phyloP scores from a whole-genome alignment of 2,329 filamentous ascomycete genomes.

The Cordyceps cicadae region DNA sequence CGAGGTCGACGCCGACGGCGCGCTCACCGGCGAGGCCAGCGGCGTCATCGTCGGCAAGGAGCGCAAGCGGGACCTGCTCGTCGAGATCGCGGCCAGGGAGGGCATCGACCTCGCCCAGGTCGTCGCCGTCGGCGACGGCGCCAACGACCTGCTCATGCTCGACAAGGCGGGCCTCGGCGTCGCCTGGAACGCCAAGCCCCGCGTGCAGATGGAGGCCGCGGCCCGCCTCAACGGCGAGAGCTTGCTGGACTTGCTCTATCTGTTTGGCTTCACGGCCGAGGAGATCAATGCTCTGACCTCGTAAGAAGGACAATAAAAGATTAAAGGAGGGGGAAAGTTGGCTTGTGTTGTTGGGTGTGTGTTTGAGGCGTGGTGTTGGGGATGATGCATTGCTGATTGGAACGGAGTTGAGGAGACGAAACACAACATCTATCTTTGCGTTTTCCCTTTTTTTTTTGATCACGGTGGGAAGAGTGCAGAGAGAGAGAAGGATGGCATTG shows the following conservation, averaged over 20 bases:
- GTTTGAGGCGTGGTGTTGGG: conserved; percentile 9
- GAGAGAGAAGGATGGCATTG: not conserved
- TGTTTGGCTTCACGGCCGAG: conserved; percentile 63
- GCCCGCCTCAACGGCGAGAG: conserved; percentile 63
- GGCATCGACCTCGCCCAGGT: conserved; percentile 57
- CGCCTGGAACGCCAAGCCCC: conserved; percentile 77
- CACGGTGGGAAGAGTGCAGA: not conserved
- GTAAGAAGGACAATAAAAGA: conserved; percentile 17
- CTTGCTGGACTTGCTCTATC: conserved; percentile 62
- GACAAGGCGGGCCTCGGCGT: conserved; percentile 65
- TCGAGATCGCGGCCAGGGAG: conserved; percentile 62
- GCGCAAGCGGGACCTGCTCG: conserved; percentile 62
- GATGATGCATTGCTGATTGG: not conserved
- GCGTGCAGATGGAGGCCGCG: conserved; percentile 69
- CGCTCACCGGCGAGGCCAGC: conserved; percentile 63
- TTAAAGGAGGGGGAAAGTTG: conserved; percentile 12
- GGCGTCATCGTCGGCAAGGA: conserved; percentile 68
- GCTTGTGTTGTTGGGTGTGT: not conserved
- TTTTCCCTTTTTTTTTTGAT: not conserved
- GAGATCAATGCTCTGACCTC: conserved; percentile 46
- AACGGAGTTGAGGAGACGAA: not conserved
- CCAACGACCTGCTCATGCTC: conserved; percentile 78
- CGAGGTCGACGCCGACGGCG: conserved; percentile 47
- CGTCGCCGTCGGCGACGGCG: conserved; percentile 71
- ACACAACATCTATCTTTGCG: not conserved